These are phyloP conservation scores for Aspergillus sp. DNA, from an alignment of 2,329 filamentous ascomycete genomes.

Conservation along the genomic window DNA sequence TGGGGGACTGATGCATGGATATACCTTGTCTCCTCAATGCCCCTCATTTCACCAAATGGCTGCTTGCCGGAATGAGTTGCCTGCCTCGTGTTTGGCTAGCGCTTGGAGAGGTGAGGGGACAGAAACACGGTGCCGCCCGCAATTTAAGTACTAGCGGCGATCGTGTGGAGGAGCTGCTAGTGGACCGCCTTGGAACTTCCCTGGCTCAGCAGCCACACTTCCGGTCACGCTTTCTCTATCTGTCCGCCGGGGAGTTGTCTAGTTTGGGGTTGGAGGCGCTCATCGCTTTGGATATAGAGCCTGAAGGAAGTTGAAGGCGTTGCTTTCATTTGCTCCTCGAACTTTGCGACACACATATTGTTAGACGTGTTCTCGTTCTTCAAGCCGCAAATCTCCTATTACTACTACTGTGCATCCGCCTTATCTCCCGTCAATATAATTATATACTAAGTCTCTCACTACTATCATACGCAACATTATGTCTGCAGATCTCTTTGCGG, in stretches of 20 bases:
- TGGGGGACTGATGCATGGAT: neutral
- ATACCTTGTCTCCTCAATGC: constrained; percentile 58
- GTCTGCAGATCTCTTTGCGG: constrained; percentile 58
- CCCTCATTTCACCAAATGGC: constrained; percentile 50
- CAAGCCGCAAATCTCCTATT: neutral
- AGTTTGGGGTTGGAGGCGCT: no score
- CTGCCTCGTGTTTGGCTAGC: constrained; percentile 1
- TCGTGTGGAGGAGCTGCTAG: neutral
- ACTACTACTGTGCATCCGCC: neutral
- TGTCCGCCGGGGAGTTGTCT: neutral
- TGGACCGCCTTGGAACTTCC: neutral
- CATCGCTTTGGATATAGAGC: neutral
- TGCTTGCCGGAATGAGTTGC: neutral
- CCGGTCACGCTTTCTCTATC: neutral
- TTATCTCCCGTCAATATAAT: neutral
- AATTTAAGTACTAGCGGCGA: constrained; percentile 4
- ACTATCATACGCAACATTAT: constrained; percentile 33
- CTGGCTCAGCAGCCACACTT: neutral
- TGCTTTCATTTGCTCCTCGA: neutral
- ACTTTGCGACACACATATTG: neutral
- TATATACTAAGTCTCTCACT: neutral
- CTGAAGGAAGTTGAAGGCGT: neutral
- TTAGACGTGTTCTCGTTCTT: neutral
- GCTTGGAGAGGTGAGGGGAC: constrained; percentile 1
- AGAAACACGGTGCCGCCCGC: constrained; percentile 1